Evolutionary conservation across 805 yeast species (phyloP).

Genomic region (Blastobotrys mokoenaii): DNA sequence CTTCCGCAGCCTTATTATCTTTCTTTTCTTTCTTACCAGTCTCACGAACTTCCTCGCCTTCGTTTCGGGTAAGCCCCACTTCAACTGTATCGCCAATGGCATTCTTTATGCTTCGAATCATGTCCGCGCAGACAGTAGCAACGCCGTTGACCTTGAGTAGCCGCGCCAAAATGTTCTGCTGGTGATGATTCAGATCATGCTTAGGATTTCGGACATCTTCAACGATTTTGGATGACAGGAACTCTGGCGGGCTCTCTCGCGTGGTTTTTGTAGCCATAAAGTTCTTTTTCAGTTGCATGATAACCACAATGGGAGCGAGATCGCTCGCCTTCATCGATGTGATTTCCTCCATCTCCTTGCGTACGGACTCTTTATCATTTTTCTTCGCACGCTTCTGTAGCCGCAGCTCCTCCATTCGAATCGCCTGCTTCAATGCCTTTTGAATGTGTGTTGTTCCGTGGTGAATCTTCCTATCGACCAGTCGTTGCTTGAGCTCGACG

Average conservation of each 20-base stretch:
- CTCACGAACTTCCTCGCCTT: slow-evolving; percentile 13
- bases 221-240: not conserved
- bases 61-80: slow-evolving; percentile 9
- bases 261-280: slow-evolving; percentile 10
- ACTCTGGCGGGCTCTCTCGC: slow-evolving; percentile 7
- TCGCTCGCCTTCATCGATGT: slow-evolving; percentile 15
- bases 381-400: slow-evolving; percentile 23
- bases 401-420: slow-evolving; percentile 27
- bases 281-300: slow-evolving; percentile 13
- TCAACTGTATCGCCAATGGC: slow-evolving; percentile 8
- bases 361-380: slow-evolving; percentile 10
- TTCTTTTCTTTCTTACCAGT: slow-evolving; percentile 1
- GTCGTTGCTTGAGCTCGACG: slow-evolving; percentile 17
- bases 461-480: slow-evolving; percentile 26
- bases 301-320: slow-evolving; percentile 13
- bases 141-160: slow-evolving; percentile 16
- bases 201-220: not conserved
- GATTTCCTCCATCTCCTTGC: slow-evolving; percentile 11
- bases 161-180: slow-evolving; percentile 19
- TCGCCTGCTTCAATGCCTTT: slow-evolving; percentile 26
- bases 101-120: slow-evolving; percentile 9
- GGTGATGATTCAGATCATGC: slow-evolving; percentile 4
- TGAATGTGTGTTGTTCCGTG: slow-evolving; percentile 21
- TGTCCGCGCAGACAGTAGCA: slow-evolving; percentile 9
- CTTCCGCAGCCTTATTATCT: slow-evolving; percentile 3